Percentiles rank a stretch among this genome's conserved stretches.
These are phyloP conservation scores for Clavispora phyllophila DNA, from an alignment of 805 yeast genomes.

Conservation along the genomic window DNA sequence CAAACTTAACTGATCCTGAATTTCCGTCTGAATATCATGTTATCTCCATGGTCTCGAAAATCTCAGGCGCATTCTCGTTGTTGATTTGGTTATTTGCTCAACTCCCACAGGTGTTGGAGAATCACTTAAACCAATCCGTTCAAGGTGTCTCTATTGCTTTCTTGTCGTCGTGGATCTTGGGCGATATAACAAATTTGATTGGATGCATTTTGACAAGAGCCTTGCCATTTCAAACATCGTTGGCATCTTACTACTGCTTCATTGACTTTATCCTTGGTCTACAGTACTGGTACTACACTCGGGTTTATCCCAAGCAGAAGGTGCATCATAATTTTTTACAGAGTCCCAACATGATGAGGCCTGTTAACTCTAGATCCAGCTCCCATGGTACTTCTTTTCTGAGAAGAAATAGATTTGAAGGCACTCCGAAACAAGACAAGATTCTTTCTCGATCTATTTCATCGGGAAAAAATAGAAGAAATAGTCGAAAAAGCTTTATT, in stretches of 20 bases:
- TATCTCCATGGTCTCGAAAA: conserved; percentile 8
- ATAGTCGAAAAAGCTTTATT: conserved; percentile 6
- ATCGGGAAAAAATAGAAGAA: conserved; percentile 2
- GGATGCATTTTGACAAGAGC: conserved; percentile 80
- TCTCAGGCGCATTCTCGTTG: conserved; percentile 19
- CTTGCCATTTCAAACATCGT: conserved; percentile 69
- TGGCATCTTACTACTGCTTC: conserved; percentile 66
- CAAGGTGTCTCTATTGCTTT: conserved; percentile 30
- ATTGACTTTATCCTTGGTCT: conserved; percentile 13
- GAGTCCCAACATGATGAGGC: conserved; percentile 32
- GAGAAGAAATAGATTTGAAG: conserved; percentile 22
- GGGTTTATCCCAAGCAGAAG: conserved; percentile 24
- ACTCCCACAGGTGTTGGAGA: conserved; percentile 24
- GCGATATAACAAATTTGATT: conserved; percentile 43
- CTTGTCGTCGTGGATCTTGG: conserved; percentile 31
- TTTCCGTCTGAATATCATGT: conserved; percentile 9
- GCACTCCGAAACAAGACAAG: conserved; percentile 3
- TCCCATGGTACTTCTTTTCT: conserved; percentile 3
- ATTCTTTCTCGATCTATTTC: conserved; percentile 6
- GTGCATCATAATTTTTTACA: conserved; percentile 35
- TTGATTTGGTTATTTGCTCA: conserved; percentile 27
- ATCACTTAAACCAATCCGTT: conserved; percentile 29
- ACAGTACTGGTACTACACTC: conserved; percentile 18
- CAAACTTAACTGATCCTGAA: conserved; percentile 5
- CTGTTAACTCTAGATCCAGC: conserved; percentile 9